Conservation (phyloP, 2,329 filamentous ascomycete species). For the Chaetomiaceae sp. region DNA sequence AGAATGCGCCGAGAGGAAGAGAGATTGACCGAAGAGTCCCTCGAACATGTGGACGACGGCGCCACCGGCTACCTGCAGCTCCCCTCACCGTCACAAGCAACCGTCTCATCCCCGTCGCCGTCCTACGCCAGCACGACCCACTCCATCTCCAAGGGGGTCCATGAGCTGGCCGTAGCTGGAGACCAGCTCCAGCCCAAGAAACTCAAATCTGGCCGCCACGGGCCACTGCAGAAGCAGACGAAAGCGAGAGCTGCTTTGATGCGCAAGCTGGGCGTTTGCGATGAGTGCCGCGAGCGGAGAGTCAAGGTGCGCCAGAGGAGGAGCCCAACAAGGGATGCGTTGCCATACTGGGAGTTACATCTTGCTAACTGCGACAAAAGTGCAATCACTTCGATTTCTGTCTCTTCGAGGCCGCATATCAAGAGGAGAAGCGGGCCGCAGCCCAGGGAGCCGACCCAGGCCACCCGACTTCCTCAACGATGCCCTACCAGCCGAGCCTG, state of each 20-base stretch:
- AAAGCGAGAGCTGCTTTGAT: conserved; percentile 20
- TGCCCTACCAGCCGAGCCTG: neutral
- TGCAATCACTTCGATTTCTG: conserved; percentile 20
- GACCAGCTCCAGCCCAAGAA: conserved; percentile 4
- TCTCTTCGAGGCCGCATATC: conserved; percentile 16
- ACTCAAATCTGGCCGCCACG: conserved; percentile 10
- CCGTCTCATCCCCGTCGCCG: conserved; percentile 14
- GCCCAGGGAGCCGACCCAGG: neutral
- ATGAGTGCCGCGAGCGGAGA: conserved; percentile 18
- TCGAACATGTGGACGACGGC: neutral
- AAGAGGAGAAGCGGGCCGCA: neutral
- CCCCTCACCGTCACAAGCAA: conserved; percentile 8
- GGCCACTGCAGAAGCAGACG: conserved; percentile 10
- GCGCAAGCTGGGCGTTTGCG: conserved; percentile 22
- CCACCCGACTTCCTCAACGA: neutral
- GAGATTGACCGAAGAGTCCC: neutral
- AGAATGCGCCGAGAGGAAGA: conserved; percentile 17
- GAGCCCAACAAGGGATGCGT: too few relatives aligned
- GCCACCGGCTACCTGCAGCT: conserved; percentile 6
- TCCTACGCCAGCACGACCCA: conserved; percentile 14
- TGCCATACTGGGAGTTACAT: too few relatives aligned
- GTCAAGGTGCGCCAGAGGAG: too few relatives aligned
- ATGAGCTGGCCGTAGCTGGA: conserved; percentile 1
- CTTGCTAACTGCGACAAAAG: conserved; percentile 15
- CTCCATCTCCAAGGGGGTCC: conserved; percentile 10